A percentile compares a stretch with the other conserved stretches of the same genome.
These are phyloP conservation scores for Vigna unguiculata DNA, from an alignment of 306 rosid species.

Conservation along the genomic window DNA sequence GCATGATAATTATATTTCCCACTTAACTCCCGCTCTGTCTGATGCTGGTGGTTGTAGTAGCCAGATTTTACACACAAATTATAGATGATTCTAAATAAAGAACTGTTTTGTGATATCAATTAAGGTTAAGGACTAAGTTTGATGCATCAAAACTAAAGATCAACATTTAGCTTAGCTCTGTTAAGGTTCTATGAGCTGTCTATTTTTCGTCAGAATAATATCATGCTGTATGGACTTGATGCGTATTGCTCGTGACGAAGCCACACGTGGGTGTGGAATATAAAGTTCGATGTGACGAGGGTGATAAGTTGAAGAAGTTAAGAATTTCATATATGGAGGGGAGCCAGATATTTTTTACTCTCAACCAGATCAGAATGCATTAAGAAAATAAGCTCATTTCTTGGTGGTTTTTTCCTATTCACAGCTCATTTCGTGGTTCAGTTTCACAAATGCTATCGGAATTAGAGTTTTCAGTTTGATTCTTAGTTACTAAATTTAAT, in stretches of 20 bases:
- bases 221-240: neutral
- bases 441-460: no score
- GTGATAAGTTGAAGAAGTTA: neutral
- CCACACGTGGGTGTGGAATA: neutral
- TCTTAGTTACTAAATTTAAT: no score
- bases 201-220: neutral
- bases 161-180: neutral
- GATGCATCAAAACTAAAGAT: neutral
- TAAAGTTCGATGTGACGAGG: neutral
- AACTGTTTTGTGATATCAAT: neutral
- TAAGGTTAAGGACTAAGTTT: neutral
- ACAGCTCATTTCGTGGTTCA: no score
- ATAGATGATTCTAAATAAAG: neutral
- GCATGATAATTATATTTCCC: constrained; percentile 2
- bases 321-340: no score
- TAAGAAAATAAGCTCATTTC: no score
- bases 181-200: neutral
- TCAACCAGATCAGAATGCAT: no score
- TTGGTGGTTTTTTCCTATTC: no score
- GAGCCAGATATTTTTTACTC: no score
- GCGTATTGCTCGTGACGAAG: neutral
- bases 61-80: neutral
- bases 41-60: neutral
- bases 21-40: neutral
- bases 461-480: no score